These are phyloP conservation scores for Stachybotrys chartarum DNA, from an alignment of 2,329 filamentous ascomycete species.

Conservation along the genomic window DNA sequence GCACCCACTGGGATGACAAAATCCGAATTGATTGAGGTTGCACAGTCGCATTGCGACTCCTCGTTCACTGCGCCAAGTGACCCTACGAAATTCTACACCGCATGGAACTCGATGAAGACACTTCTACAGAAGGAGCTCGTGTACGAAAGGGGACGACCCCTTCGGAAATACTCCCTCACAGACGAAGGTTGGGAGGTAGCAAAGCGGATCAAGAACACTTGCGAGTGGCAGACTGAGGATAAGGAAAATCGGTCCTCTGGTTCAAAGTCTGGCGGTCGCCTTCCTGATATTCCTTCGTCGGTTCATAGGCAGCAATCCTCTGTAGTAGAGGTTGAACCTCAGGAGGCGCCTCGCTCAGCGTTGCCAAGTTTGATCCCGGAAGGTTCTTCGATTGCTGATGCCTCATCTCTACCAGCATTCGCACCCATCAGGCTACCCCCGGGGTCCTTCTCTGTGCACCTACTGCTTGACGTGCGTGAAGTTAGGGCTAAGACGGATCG, in stretches of 20 bases:
- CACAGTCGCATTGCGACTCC: constrained; percentile 65
- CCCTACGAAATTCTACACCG: constrained; percentile 65
- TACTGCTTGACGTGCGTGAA: constrained; percentile 70
- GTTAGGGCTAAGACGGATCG: constrained; percentile 65
- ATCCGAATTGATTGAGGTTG: constrained; percentile 57
- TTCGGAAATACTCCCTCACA: constrained; percentile 62
- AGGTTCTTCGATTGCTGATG: constrained; percentile 21
- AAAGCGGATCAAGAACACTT: constrained; percentile 51
- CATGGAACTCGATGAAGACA: constrained; percentile 79
- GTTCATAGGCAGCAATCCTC: background rate
- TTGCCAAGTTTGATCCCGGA: constrained; percentile 34
- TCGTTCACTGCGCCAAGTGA: constrained; percentile 65
- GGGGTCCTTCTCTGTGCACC: constrained; percentile 62
- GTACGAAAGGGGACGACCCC: constrained; percentile 60
- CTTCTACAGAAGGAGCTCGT: constrained; percentile 67
- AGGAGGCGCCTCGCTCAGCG: constrained; percentile 7
- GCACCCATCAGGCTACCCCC: constrained; percentile 55
- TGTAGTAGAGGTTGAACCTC: background rate
- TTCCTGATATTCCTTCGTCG: background rate
- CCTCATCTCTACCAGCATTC: constrained; percentile 36
- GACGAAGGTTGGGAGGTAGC: constrained; percentile 75
- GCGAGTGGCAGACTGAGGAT: constrained; percentile 24
- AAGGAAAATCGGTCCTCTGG: constrained; percentile 1
- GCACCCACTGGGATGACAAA: constrained; percentile 54
- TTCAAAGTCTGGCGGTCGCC: background rate